Evolutionary conservation across 2,329 filamentous ascomycete genomes (phyloP), one percentile per base, ranked within the genome.

Genomic region (Ceratocystis variospora): DNA sequence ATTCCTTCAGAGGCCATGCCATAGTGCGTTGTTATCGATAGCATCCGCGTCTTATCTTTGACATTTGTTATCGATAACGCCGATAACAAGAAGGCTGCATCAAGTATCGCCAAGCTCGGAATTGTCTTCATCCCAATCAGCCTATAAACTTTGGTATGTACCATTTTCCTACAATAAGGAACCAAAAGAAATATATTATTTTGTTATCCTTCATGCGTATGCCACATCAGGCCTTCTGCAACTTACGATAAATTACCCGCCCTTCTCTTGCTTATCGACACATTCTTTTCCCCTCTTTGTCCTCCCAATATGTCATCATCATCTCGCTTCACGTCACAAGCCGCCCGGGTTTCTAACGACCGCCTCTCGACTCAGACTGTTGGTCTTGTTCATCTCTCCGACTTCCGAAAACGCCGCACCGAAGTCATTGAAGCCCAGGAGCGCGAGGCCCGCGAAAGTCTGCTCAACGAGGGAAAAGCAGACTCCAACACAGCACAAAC

Each of bases 391-490:
- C 85, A 89, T 67, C 86, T 96, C 55, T 90, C 89, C 70, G 94
- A 97, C 74, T 97, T 96, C 75, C 90, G 93, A 76, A 97, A 99
- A 78, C 87, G 94, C 68, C 90, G 93, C 75, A 92, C 91, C 71
- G 90, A 96, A 76, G 90, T 92, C n/a, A 79, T 96, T 61, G 93
- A 96, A 75, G 87, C 90, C 73, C 93, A 94, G 73, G 90, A 94
- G 73, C 84, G 88, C 72, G 90, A 94, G 72, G 87, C 84, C 12
- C 85, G 86, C 72, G 87, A 89, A 70, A 81, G 79, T 50, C 31
- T 68, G 4, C 65, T 68, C 28, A 37, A 59, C 28, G 28, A 37
- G 25, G 25, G 55, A 5, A 59, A 59, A 6, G 8, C 55, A 15
- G n/a, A 31, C 31, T 8, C 76, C 67, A 22, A 76, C 78, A 59